Percentiles rank a stretch among this genome's conserved stretches.
Evolutionary conservation across 768 basidiomycete genomes (phyloP).

Genomic region (Baorangia bicolor): DNA sequence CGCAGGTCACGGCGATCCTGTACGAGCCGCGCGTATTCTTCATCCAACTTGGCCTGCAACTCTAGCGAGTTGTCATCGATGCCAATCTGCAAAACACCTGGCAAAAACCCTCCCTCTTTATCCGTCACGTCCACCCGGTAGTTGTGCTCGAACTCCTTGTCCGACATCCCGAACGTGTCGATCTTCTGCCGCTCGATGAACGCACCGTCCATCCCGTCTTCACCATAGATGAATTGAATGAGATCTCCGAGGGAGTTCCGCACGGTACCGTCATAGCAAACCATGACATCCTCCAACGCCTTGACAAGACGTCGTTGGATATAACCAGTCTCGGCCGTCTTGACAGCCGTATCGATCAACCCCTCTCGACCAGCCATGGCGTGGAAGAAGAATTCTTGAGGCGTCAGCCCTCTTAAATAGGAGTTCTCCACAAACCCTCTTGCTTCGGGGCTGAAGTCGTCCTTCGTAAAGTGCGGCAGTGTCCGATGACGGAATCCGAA

Average conservation of each 20-base stretch:
- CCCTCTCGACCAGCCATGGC: conserved; percentile 99
- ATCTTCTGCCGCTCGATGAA: conserved; percentile 96
- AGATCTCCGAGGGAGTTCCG: conserved; percentile 96
- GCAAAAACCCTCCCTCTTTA: conserved; percentile 73
- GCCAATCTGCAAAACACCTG: conserved; percentile 80
- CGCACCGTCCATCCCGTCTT: conserved; percentile 98
- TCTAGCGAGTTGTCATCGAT: conserved; percentile 82
- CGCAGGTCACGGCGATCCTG: conserved; percentile 81
- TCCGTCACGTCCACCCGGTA: conserved; percentile 96
- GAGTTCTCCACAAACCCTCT: conserved; percentile 99
- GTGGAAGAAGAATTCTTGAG: conserved; percentile 99
- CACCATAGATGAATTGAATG: conserved; percentile 95
- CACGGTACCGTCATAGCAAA: conserved; percentile 97
- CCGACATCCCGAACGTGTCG: conserved; percentile 80
- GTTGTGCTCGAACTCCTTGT: conserved; percentile 83
- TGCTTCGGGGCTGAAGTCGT: conserved; percentile 97
- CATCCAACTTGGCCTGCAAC: conserved; percentile 82
- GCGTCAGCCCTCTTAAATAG: conserved; percentile 92
- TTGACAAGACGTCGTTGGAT: conserved; percentile 98
- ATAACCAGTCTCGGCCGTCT: conserved; percentile 99
- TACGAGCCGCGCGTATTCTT: conserved; percentile 62
- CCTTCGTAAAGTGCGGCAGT: conserved; percentile 96
- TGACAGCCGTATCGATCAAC: conserved; percentile 98
- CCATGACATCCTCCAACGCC: conserved; percentile 95
- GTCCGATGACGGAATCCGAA: conserved; percentile 98